Base-by-base conservation (phyloP, 495 filamentous ascomycete species). In the Aspergillus saccharolyticus region DNA sequence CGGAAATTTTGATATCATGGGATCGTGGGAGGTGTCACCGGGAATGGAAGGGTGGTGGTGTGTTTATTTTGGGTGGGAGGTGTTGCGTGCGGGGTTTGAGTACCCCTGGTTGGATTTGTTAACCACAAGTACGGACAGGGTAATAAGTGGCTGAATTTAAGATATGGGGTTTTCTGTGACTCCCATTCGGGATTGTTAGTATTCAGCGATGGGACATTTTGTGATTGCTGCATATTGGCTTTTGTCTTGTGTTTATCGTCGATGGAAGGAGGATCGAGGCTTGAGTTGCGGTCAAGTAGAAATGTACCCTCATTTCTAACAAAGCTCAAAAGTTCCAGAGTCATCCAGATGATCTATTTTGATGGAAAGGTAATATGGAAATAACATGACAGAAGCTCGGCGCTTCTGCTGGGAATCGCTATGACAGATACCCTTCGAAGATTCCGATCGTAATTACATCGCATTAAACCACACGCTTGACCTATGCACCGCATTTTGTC, bases 381-480 rank as follows among this genome's bases (percentile, higher is more conserved):
- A 42, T 21, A 51, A 44, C 19, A 18, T 12, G 30, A 19, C n/a
- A 54, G 25, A 45, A 45, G 16, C 33, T 12, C 33, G 33, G 33
- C 33, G 33, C 33, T 39, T 39, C 12, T 39, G 33, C 33, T 6
- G 10, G 12, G 22, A 39, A 55, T 52, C n/a, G 39, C 42, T 47
- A 39, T n/a, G 24, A 20, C 48, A 30, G 43, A 52, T 12, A 42
- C 12, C 52, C 33, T 24, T 25, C 21, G 19, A 44, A 57, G 30
- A 52, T 16, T 33, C 49, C 52, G 24, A 55, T 52, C 53, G 24
- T 47, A 25, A 52, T 21, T 59, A 57, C 43, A 48, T 44, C 28
- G 62, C 52, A 63, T 70, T 61, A 76, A 60, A 76, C 74, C 51
- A 76, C 74, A 30, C 74, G 74, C 69, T 76, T 76, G 62, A 76